Base-by-base conservation (phyloP, 83 land plant species). In the Diphasiastrum complanatum region DNA sequence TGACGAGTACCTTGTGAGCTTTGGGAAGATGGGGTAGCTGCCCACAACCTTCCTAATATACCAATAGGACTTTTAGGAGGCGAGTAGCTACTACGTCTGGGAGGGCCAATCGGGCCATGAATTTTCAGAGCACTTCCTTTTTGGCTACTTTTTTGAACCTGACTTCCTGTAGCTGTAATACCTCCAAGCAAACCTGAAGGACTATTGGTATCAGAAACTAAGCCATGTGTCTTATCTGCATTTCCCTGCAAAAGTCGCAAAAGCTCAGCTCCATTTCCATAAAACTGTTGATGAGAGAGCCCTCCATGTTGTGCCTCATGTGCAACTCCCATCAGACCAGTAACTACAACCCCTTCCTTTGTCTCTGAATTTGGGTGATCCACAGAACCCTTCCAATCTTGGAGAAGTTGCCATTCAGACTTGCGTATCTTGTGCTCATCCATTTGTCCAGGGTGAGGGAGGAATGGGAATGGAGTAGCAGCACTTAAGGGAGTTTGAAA, bases 21-120 rank as follows among this genome's bases (percentile, higher is more conserved):
- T 14, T 30, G 10, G 16, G 58, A 61, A 2, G 71, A 59, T 26
- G 47, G 33, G 2, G 66, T 19, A 24, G 56, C 67, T 5, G 73
- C 40, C 73, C 73, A 70, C 22, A 53, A 63, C 14, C 69, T 33
- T 30, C 73, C 73, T 2, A 70, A 51, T 4, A 70, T 45, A 16
- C 64, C 73, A 35, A 63, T 52, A 5, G 49, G 51, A 4, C 61
- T 45, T 51, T 45, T 0, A 20, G 67, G 45, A 1, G 72, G 64
- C 1, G 46, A 38, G 3, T 27, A 10, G 43, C 57, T 51, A 58
- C 3, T 30, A 1, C 69, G 58, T 32, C 43, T 70, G 5, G 73
- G 73, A 24, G 73, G 73, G 6, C 73, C 73, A 36, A 70, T 70
- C 0, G 73, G 73, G 26, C 73, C 73, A 35, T 70, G 73, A 2